phyloP scores from a whole-genome alignment of 2,329 filamentous ascomycete species.

The Ascochyta rabiei region DNA sequence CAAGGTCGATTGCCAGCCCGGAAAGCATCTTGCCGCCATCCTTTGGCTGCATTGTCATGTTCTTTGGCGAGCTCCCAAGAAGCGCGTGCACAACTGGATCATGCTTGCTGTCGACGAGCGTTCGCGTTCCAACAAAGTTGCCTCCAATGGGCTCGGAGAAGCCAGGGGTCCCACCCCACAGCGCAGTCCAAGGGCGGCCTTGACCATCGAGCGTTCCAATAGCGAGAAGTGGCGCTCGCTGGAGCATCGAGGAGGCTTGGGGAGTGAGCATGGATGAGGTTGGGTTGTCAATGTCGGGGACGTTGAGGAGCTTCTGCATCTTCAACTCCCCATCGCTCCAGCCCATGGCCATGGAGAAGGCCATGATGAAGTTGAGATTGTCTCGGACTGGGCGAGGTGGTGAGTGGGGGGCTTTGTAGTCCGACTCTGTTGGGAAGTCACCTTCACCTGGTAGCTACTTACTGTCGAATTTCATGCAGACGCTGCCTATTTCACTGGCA shows the following conservation, averaged over 20 bases:
- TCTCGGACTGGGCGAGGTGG: no score
- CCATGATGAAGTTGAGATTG: slow-evolving; percentile 36
- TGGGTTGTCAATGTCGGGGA: slow-evolving; percentile 68
- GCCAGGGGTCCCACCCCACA: slow-evolving; percentile 76
- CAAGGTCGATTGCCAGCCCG: slow-evolving; percentile 67
- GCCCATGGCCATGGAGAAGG: slow-evolving; percentile 52
- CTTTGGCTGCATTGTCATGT: background rate
- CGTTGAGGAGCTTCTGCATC: slow-evolving; percentile 67
- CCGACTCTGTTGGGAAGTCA: no score
- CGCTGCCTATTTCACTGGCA: background rate
- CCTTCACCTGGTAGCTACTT: no score
- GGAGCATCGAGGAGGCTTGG: slow-evolving; percentile 66
- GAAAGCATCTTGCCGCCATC: slow-evolving; percentile 60
- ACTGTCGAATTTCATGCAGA: background rate
- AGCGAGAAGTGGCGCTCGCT: slow-evolving; percentile 70
- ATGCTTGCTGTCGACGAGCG: slow-evolving; percentile 63
- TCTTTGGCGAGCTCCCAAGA: background rate
- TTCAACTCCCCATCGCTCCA: slow-evolving; percentile 72
- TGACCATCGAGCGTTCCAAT: slow-evolving; percentile 72
- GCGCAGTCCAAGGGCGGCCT: slow-evolving; percentile 73
- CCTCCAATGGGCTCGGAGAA: slow-evolving; percentile 69
- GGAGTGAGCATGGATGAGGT: slow-evolving; percentile 68
- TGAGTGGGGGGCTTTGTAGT: background rate
- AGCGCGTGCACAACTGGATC: slow-evolving; percentile 75
- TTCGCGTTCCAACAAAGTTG: slow-evolving; percentile 68